These are phyloP conservation scores for Penicillium sp. DNA, from an alignment of 2,329 filamentous ascomycete species.

Conservation along the genomic window DNA sequence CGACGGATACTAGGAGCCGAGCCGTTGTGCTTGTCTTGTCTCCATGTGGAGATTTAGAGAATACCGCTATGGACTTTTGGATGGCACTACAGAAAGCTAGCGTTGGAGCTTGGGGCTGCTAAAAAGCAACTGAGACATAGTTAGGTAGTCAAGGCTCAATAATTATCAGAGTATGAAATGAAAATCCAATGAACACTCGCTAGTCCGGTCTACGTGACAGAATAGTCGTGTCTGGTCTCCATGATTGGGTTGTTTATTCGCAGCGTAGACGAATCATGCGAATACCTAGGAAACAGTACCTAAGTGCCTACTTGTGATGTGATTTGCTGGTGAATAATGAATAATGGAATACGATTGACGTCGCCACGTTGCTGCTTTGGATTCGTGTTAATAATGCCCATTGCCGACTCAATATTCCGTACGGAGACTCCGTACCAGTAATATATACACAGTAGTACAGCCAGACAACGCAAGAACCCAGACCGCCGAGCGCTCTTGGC, in stretches of 20 bases:
- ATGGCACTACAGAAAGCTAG: not conserved
- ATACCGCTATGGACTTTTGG: not conserved
- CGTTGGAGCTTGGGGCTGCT: not conserved
- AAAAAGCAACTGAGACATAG: too few species aligned
- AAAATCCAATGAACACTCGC: not conserved
- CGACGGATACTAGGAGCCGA: not conserved
- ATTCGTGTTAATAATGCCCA: not conserved
- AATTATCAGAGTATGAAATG: too few species aligned
- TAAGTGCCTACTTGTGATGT: not conserved
- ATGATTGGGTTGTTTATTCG: not conserved
- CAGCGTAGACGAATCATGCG: not conserved
- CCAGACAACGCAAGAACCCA: slow-evolving; percentile 13
- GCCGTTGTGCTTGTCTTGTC: not conserved
- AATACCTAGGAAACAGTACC: not conserved
- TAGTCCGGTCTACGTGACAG: not conserved
- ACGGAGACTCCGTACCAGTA: too few species aligned
- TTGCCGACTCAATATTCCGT: too few species aligned
- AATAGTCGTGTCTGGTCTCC: not conserved
- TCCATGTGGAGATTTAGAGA: slow-evolving; percentile 2
- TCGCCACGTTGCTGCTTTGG: not conserved
- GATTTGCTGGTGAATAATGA: not conserved
- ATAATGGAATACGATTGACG: not conserved
- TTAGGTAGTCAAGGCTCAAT: too few species aligned
- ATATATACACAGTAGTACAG: not conserved
- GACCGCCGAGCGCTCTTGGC: slow-evolving; percentile 11